Evolutionary conservation across 176 grass and related monocot genomes (phyloP), one percentile per base, ranked within the genome.

Genomic region (Eleusine indica): DNA sequence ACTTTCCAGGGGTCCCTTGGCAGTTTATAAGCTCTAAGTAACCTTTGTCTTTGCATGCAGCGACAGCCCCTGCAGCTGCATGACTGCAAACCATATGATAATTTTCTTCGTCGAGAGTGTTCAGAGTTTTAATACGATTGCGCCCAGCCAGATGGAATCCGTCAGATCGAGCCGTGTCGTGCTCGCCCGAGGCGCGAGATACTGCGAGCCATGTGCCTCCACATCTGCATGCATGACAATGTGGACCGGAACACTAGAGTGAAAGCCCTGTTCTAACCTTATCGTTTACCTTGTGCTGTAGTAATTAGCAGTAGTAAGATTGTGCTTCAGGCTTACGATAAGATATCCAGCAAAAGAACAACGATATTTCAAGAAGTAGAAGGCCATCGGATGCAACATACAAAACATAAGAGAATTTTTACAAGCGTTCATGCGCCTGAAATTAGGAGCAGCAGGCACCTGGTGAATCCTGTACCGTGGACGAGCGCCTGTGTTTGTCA

Each of bases 171-270:
- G 44, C 22, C 10, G n/a, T 28, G 38, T 77, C 76, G n/a, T 67
- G 68, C 56, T 65, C 63, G 16, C 52, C 41, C 75, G 11, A 22
- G 51, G 54, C 51, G 67, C 4, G 60, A 62, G 44, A 74, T 68
- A 68, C 64, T 74, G 70, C 71, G 29, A 68, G 76, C 46, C 78
- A 75, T 79, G 80, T 94, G 82, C 68, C 48, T 88, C 75, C 88
- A 84, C 79, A 40, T 73, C 18, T 21, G 56, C 29, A 14, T 38
- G 7, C 19, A 49, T 22, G 80, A 35, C 28, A 2, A 35, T 28
- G n/a, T 38, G 7, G 12, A n/a, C 1, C n/a, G 49, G 3, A 3
- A 57, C 52, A 8, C 35, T 21, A 6, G 7, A n/a, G 47, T 5
- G 48, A 82, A 68, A 6, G 54, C 14, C 66, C 60, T 53, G 12